Percentiles rank a stretch among this genome's conserved stretches.
Conservation (phyloP, 257 asterid species). For the Solanum pinnatisectum region DNA sequence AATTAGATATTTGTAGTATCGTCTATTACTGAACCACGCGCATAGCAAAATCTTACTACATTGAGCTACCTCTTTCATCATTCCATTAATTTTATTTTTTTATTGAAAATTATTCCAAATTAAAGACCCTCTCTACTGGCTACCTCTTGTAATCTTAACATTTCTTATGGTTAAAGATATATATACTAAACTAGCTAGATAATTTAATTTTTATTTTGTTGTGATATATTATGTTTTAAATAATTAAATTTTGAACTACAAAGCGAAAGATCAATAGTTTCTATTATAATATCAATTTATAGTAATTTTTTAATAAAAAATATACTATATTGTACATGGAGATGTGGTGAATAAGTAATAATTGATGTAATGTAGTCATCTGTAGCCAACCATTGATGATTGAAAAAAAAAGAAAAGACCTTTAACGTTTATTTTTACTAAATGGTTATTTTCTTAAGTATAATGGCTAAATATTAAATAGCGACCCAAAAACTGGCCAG, state of each 20-base stretch:
- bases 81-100: background rate
- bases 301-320: too few relatives aligned
- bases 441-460: background rate
- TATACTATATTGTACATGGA: too few relatives aligned
- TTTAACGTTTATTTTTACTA: background rate
- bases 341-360: too few relatives aligned
- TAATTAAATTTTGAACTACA: too few relatives aligned
- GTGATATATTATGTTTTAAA: background rate
- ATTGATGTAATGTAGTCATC: background rate
- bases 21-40: fast-evolving
- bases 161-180: background rate
- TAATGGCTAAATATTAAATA: background rate
- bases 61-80: background rate
- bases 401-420: background rate
- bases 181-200: background rate
- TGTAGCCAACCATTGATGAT: background rate
- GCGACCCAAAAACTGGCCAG: background rate
- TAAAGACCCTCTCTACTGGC: background rate
- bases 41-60: background rate
- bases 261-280: too few relatives aligned
- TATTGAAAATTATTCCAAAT: background rate
- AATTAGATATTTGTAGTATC: background rate
- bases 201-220: background rate
- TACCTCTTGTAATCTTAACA: background rate
- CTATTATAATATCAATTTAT: too few relatives aligned